These are phyloP conservation scores for Vitis hybrid DNA, from an alignment of 177 flowering plant genomes.

Conservation along the genomic window DNA sequence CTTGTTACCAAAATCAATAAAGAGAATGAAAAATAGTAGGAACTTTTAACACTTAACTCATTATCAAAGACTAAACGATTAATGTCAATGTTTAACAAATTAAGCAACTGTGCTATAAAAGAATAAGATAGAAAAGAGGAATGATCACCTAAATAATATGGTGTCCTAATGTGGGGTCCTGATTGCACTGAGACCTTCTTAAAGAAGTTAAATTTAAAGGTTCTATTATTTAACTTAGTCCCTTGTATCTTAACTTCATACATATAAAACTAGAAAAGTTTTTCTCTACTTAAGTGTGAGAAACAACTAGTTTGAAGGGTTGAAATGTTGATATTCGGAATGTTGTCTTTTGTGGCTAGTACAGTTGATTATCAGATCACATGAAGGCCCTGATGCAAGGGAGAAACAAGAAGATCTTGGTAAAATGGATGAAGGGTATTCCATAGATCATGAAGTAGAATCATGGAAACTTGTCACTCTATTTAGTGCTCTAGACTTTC, in stretches of 20 bases:
- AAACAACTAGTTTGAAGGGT: too few relatives aligned
- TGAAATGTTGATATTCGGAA: neutral
- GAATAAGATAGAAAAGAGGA: too few relatives aligned
- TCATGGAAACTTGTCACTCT: slow-evolving; percentile 29
- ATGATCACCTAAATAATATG: too few relatives aligned
- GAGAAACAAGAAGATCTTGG: slow-evolving; percentile 10
- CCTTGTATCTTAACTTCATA: too few relatives aligned
- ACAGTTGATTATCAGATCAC: slow-evolving; percentile 31
- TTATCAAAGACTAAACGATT: too few relatives aligned
- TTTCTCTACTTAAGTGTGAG: neutral
- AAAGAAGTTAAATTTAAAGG: slow-evolving; percentile 25
- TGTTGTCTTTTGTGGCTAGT: neutral
- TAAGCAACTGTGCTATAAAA: too few relatives aligned
- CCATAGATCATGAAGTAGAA: slow-evolving; percentile 26
- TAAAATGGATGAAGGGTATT: slow-evolving; percentile 21
- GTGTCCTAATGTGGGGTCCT: slow-evolving; percentile 30
- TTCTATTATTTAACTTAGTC: neutral
- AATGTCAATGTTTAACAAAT: too few relatives aligned
- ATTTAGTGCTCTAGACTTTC: slow-evolving; percentile 32
- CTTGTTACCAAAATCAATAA: too few relatives aligned
- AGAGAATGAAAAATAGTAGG: too few relatives aligned
- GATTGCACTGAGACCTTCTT: slow-evolving; percentile 31
- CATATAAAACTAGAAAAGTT: too few relatives aligned
- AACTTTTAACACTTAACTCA: too few relatives aligned
- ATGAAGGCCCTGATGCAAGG: slow-evolving; percentile 34